Evolutionary conservation across 2,329 filamentous ascomycete species (phyloP).

Genomic region (Hypoxylon sp.): DNA sequence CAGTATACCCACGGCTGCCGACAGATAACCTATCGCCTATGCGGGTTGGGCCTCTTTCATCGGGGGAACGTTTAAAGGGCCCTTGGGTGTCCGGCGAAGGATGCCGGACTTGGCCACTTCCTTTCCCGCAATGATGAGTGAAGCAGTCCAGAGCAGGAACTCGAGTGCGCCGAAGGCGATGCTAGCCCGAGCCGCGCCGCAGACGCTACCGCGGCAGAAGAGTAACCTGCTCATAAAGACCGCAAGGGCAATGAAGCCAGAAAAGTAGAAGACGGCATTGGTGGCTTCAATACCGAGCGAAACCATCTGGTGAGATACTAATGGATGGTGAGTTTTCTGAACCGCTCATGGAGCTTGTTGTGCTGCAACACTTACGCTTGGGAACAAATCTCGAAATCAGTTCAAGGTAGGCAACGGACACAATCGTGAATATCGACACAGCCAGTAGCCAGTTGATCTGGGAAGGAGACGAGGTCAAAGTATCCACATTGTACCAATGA

Average conservation of each 20-base stretch:
- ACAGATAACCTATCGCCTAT: constrained; percentile 43
- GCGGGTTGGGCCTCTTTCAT: constrained; percentile 59
- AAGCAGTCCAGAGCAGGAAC: constrained; percentile 68
- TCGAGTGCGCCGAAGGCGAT: constrained; percentile 68
- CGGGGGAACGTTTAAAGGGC: constrained; percentile 51
- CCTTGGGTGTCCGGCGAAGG: constrained; percentile 41
- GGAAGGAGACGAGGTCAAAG: constrained; percentile 66
- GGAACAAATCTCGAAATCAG: constrained; percentile 63
- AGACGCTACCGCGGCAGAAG: constrained; percentile 71
- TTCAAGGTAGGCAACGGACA: constrained; percentile 70
- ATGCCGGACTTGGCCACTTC: constrained; percentile 63
- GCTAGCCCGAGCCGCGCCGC: constrained; percentile 67
- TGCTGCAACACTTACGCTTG: constrained; percentile 53
- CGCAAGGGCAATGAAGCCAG: constrained; percentile 71
- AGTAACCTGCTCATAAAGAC: constrained; percentile 69
- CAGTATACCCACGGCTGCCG: constrained; percentile 49
- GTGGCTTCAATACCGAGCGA: constrained; percentile 64
- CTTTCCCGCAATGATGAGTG: constrained; percentile 62
- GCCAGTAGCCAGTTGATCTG: constrained; percentile 73
- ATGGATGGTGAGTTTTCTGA: constrained; percentile 46
- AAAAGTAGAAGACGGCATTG: constrained; percentile 71
- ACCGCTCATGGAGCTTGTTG: not conserved
- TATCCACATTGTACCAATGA: constrained; percentile 72
- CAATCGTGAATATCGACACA: constrained; percentile 66
- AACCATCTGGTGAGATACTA: constrained; percentile 65